Evolutionary conservation across 352 stramenopile genomes (phyloP), one percentile per base, ranked within the genome.

Genomic region (Globisporangium paddicum): DNA sequence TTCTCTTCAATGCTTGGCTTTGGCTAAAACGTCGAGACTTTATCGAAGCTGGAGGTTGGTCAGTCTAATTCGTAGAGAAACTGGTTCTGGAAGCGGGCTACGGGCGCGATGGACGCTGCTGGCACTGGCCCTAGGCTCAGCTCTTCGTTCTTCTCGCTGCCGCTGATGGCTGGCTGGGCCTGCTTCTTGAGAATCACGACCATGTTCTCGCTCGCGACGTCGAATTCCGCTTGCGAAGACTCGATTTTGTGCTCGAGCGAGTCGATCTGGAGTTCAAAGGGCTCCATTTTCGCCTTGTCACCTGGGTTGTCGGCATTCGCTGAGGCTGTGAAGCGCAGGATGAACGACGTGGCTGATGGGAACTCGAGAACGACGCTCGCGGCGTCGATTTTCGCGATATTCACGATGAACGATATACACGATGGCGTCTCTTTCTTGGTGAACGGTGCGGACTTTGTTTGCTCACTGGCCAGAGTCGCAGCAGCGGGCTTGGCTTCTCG

Each of bases 181-280:
- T 70, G 53, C 45, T 80, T 71, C 5, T 14, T 58, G 21, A 89
- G 53, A 32, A 92, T 76, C 38, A 92, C 41, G n/a, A 72, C 79
- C 67, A 90, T 71, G 57, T 92, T 92, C 48, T 92, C 79, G 26
- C 55, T 88, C 13, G 82, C 82, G 21, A 87, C 79, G 41, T 90
- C 59, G 41, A 75, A 62, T 23, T 88, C 71, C 1, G 65, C 67
- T 26, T 18, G 65, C 51, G 10, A n/a, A 9, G 30, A 23, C 28
- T 61, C 55, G n/a, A 54, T 14, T 28, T 42, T 26, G 25, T 51
- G 48, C 30, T 52, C 28, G 11, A 87, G 56, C 1, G 63, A n/a
- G 21, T 67, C 58, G 3, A 81, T 16, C 0, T 48, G 7, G 50
- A 89, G 47, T 42, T 85, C 62, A 35, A 79, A 89, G 25, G 8